Evolutionary conservation across 176 grass and related monocot genomes (phyloP).

Genomic region (Pontederia crassipes): DNA sequence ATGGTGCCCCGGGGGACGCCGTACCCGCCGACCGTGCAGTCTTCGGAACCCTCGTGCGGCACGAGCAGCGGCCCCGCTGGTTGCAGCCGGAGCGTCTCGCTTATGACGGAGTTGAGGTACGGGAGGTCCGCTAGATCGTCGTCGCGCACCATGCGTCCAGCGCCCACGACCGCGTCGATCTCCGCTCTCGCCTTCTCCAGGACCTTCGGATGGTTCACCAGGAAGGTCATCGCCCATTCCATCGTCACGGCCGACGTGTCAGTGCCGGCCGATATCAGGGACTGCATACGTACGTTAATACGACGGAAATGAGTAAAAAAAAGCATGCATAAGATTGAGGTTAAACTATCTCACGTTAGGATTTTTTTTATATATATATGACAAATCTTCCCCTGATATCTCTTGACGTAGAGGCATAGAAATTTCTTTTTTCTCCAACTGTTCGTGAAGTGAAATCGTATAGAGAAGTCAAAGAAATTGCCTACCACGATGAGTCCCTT

Average conservation of each 20-base stretch:
- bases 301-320: too few relatives aligned
- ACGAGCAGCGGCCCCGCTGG: conserved; percentile 43
- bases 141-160: conserved; percentile 18
- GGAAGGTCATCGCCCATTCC: conserved; percentile 52
- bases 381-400: too few relatives aligned
- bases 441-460: too few relatives aligned
- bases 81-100: conserved; percentile 56
- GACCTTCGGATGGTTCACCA: conserved; percentile 31
- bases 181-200: conserved; percentile 42
- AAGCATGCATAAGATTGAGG: too few relatives aligned
- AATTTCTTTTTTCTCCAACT: too few relatives aligned
- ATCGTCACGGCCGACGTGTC: conserved; percentile 35
- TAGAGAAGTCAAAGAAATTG: not conserved
- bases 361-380: too few relatives aligned
- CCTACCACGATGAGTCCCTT: conserved; percentile 36
- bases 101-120: conserved; percentile 47
- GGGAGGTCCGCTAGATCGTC: conserved; percentile 23
- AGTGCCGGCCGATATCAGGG: conserved; percentile 14
- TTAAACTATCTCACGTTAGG: too few relatives aligned
- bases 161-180: conserved; percentile 18
- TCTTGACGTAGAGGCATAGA: too few relatives aligned
- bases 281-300: too few relatives aligned
- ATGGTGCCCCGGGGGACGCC: conserved; percentile 22
- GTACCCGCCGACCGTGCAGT: conserved; percentile 34
- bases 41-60: conserved; percentile 35